These are phyloP conservation scores for Trypanosomatidae sp. DNA, from an alignment of 208 protist species.

Conservation along the genomic window DNA sequence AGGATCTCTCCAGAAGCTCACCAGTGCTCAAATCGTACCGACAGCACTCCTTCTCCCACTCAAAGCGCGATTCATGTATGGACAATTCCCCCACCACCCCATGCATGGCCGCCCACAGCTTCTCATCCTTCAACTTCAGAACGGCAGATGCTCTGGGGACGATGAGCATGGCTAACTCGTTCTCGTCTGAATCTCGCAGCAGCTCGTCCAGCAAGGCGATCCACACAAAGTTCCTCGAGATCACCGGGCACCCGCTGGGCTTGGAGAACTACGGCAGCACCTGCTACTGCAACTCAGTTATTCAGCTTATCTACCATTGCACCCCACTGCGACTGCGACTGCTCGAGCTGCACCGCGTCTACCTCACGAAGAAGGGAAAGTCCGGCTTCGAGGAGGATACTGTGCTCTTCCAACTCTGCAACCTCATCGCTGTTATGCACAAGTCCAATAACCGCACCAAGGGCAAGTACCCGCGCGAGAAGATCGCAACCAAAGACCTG, in stretches of 20 bases:
- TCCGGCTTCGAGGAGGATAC: conserved; percentile 66
- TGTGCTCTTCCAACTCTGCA: conserved; percentile 60
- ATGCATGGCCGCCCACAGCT: conserved; percentile 9
- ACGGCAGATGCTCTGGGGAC: conserved; percentile 2
- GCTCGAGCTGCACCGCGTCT: conserved; percentile 71
- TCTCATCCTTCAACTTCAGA: conserved; percentile 11
- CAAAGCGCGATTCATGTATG: conserved; percentile 13
- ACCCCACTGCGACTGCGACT: conserved; percentile 75
- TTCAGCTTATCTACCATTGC: conserved; percentile 92
- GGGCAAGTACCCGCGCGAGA: conserved; percentile 34
- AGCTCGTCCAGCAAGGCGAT: conserved; percentile 17
- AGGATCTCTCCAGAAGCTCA: conserved; percentile 38
- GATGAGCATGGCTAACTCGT: not conserved
- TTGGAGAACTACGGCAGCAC: conserved; percentile 93
- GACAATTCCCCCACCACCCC: conserved; percentile 29
- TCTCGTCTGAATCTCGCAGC: not conserved
- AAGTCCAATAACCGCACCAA: conserved; percentile 73
- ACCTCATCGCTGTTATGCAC: conserved; percentile 82
- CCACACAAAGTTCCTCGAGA: conserved; percentile 74
- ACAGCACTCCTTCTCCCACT: conserved; percentile 47
- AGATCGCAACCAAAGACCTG: conserved; percentile 44
- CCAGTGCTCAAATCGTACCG: conserved; percentile 74
- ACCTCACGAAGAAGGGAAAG: conserved; percentile 48
- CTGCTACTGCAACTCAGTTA: conserved; percentile 90
- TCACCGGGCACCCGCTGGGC: conserved; percentile 71